Base-by-base conservation (phyloP, 2,329 filamentous ascomycete genomes). In the Nigrospora sphaerica region DNA sequence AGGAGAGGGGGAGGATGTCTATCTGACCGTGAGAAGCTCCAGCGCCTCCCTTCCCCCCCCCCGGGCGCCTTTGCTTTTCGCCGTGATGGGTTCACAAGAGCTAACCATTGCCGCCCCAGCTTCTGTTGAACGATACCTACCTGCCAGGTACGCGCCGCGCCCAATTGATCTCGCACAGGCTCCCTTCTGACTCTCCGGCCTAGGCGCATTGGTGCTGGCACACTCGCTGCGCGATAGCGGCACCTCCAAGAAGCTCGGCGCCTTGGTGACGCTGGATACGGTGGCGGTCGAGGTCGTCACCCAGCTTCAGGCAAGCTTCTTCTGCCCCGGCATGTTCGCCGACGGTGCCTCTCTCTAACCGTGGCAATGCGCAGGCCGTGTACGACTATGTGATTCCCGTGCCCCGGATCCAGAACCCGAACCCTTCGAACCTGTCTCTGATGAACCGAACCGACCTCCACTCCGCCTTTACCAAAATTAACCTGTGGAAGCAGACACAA, bases 381-480 rank as follows among this genome's bases (percentile, higher is more conserved):
- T 98, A 90, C 71, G 86, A 98, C 71, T 84, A 92, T 63, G 74
- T 97, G 49, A 85, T 97, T 52, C 85, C 91, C 32, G 88, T 97
- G 46, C 78, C 85, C 46, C 82, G 84, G 52, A 83, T 96, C 60
- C 79, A 78, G 52, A 97, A 91, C 64, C 75, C 79, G 48, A 80
- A 78, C 38, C 86, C 88, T 3, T 82, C 81, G 48, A 97, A 97
- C 60, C 80, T 98, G 47, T 83, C 85, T 65, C 78, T 97, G 46
- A 96, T 98, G 91, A 83, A 90, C 63, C 87, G 93, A 45, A 79
- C 83, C 52, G 93, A 98, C 61, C 77, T 98, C 43, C 83, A 92
- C 60, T 92, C 90, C 28, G 87, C 91, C 52, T 97, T 97, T 62
- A 97, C 93, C 55, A 98, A 98, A 72, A 91, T 98, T 67, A 83